Evolutionary conservation across 306 rosid species (phyloP), one percentile per base, ranked within the genome.

Genomic region (Chamaecrista fasciculata): DNA sequence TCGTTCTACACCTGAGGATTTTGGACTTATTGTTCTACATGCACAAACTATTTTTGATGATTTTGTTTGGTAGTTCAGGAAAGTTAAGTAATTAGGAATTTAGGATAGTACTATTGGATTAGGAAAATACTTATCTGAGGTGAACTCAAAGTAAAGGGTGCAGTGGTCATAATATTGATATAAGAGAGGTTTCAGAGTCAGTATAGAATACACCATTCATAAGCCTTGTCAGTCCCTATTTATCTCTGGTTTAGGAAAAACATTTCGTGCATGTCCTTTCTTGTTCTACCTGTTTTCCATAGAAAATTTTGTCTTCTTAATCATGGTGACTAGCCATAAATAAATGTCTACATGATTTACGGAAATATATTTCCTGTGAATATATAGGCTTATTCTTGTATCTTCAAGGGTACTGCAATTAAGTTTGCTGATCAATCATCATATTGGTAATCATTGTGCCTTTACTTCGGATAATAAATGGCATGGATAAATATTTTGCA

Each of bases 401-500:
- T 44, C 56, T 48, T 71, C 55, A 20, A 23, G 1, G 36, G 33
- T 57, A 21, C 24, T 19, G 46, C 33, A 66, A 24, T 59, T 16
- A 55, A 51, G 56, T 21, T 46, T 43, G 70, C 53, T 53, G n/a
- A 49, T 61, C n/a, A 53, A 39, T 65, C 66, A 47, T 46, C 34
- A 56, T 18, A 37, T 31, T 70, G 53, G 57, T 19, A 3, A 39
- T 51, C 11, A 14, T 10, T 3, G 24, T 64, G 23, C 49, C 49
- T 67, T 24, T 11, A 53, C 46, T 52, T 63, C n/a, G 12, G 74
- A 47, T 68, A 52, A 71, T 55, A 62, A 78, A 64, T 67, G 60
- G 55, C 28, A 60, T 56, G 66, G 57, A 23, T 62, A 69, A 76
- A 65, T 70, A 60, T 84, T 62, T 77, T 78, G 71, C 86, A 94